These are phyloP conservation scores for Mikania micrantha DNA, from an alignment of 129 eudicot species.

Conservation along the genomic window DNA sequence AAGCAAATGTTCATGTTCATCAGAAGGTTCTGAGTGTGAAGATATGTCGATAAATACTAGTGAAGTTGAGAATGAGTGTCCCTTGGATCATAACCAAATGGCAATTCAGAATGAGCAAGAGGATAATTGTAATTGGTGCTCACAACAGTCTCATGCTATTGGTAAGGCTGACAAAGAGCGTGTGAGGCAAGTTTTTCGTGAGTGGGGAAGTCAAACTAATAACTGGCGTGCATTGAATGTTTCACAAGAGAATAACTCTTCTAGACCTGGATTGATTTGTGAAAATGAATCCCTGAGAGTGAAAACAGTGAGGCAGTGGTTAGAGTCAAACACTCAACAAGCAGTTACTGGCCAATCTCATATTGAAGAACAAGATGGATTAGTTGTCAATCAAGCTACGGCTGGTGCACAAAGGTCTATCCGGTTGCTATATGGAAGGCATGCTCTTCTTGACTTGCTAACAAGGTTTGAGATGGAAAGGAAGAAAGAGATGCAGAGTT, in stretches of 20 bases:
- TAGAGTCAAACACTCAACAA: constrained; percentile 45
- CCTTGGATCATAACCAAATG: constrained; percentile 17
- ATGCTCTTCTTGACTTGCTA: constrained; percentile 71
- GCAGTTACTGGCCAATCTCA: constrained; percentile 29
- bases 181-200: constrained; percentile 70
- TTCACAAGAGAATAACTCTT: constrained; percentile 25
- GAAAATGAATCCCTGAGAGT: constrained; percentile 61
- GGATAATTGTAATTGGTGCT: constrained; percentile 32
- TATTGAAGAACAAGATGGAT: constrained; percentile 48
- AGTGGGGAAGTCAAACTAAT: constrained; percentile 59
- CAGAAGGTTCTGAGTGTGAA: constrained; percentile 21
- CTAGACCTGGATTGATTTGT: constrained; percentile 38
- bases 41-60: constrained; percentile 27
- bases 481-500: constrained; percentile 45
- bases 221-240: constrained; percentile 19
- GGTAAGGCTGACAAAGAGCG: constrained; percentile 57
- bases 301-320: constrained; percentile 59
- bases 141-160: constrained; percentile 52
- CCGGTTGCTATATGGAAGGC: constrained; percentile 65
- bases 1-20: constrained; percentile 23
- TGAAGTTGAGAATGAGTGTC: constrained; percentile 40
- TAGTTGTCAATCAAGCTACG: constrained; percentile 23
- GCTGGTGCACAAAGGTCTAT: constrained; percentile 37
- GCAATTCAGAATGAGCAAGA: constrained; percentile 33
- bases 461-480: constrained; percentile 53